Evolutionary conservation across 1,284 basidiomycete genomes (phyloP).

Genomic region (Limonomyces culmigenus): DNA sequence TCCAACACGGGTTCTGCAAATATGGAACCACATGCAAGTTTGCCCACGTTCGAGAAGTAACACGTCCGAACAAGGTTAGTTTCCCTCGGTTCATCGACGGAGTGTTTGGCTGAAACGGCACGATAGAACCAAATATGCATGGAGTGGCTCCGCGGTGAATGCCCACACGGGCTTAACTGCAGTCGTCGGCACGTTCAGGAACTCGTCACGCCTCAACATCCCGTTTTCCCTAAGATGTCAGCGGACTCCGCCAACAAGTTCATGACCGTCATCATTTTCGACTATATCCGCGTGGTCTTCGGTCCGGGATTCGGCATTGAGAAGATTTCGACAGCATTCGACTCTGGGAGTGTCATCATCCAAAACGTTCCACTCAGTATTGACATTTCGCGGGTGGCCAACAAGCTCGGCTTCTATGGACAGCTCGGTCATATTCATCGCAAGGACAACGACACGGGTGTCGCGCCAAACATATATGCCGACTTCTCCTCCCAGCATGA

Average conservation of each 20-base stretch:
- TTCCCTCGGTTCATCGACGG: not conserved
- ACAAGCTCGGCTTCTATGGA: not conserved
- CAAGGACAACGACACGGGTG: not conserved
- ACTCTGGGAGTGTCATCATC: not conserved
- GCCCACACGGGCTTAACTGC: no score
- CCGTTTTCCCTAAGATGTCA: no score
- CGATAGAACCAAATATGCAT: no score
- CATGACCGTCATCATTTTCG: no score
- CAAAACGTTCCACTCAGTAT: not conserved
- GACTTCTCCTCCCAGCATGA: not conserved
- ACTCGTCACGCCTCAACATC: no score
- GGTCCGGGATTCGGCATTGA: not conserved
- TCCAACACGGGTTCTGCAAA: not conserved
- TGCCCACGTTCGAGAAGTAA: not conserved
- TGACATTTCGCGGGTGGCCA: not conserved
- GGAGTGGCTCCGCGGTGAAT: no score
- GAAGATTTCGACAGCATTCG: not conserved
- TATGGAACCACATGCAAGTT: not conserved
- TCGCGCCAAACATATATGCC: no score
- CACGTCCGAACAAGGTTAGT: not conserved
- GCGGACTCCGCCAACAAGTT: no score
- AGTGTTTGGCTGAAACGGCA: not conserved
- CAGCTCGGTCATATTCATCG: not conserved
- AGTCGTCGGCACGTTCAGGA: no score
- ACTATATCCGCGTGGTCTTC: not conserved